These are phyloP conservation scores for Yamadazyma scolyti DNA, from an alignment of 805 yeast genomes.

Conservation along the genomic window DNA sequence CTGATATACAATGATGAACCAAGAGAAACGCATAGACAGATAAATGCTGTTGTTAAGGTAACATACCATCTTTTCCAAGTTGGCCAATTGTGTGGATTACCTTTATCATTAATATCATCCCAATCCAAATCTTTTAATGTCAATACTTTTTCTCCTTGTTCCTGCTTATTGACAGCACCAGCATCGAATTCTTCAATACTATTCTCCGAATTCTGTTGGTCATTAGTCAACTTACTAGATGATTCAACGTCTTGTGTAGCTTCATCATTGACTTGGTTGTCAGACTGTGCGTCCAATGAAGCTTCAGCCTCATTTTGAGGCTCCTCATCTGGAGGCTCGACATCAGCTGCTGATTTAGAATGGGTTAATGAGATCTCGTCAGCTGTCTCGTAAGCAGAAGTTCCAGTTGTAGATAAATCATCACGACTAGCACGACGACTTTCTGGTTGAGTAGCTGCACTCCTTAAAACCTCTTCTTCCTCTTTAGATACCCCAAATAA, in stretches of 20 bases:
- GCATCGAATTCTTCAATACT: neutral
- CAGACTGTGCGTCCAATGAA: constrained; percentile 1
- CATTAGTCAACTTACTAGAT: no score
- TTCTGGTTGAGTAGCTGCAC: constrained; percentile 4
- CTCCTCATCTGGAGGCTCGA: neutral
- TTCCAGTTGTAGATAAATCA: constrained; percentile 16
- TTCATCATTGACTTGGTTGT: constrained; percentile 1
- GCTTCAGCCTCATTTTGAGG: constrained; percentile 1
- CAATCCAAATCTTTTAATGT: constrained; percentile 36
- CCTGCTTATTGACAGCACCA: neutral
- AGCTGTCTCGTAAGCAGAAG: constrained; percentile 35
- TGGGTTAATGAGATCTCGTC: constrained; percentile 16
- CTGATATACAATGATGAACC: constrained; percentile 72
- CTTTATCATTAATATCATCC: constrained; percentile 62
- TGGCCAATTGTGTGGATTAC: constrained; percentile 70
- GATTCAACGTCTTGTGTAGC: no score
- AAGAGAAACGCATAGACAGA: constrained; percentile 67
- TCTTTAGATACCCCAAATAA: constrained; percentile 29
- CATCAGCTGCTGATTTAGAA: neutral
- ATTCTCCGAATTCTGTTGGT: no score
- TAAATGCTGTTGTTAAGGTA: constrained; percentile 60
- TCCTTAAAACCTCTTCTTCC: constrained; percentile 17
- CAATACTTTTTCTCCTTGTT: constrained; percentile 6
- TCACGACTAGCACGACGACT: constrained; percentile 5
- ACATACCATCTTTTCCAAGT: constrained; percentile 57